Evolutionary conservation across 805 yeast genomes (phyloP).

Genomic region (Zygoascus bituminiphila): DNA sequence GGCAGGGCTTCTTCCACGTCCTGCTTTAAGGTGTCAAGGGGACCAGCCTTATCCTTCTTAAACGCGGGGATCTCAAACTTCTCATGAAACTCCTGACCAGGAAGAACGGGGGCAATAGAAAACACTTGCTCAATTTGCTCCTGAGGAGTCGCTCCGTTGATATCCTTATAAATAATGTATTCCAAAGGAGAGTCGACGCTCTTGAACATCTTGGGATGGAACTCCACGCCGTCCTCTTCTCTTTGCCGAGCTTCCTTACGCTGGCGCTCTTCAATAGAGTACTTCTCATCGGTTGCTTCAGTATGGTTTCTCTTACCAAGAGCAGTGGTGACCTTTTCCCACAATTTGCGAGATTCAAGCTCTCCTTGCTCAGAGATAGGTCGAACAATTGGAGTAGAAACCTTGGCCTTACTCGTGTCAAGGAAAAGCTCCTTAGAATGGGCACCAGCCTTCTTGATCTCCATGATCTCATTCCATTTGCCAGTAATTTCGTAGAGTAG

Average conservation of each 20-base stretch:
- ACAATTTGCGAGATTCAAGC: constrained; percentile 71
- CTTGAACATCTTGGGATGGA: constrained; percentile 71
- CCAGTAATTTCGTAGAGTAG: constrained; percentile 64
- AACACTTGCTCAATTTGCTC: constrained; percentile 48
- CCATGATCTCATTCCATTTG: constrained; percentile 87
- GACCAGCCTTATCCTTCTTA: constrained; percentile 35
- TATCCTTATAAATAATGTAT: constrained; percentile 56
- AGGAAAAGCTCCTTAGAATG: constrained; percentile 45
- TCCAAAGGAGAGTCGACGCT: constrained; percentile 43
- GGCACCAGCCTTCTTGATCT: constrained; percentile 47
- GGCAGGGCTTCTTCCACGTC: constrained; percentile 5
- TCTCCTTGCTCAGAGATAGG: constrained; percentile 73
- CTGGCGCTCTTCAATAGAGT: constrained; percentile 79
- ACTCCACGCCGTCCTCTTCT: constrained; percentile 67
- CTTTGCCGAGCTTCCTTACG: constrained; percentile 66
- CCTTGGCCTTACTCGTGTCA: constrained; percentile 49
- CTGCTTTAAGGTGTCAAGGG: background rate
- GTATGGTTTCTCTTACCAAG: constrained; percentile 72
- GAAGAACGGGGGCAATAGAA: constrained; percentile 68
- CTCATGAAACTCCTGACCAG: constrained; percentile 65
- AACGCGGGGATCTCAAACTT: constrained; percentile 63
- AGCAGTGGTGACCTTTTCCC: constrained; percentile 79
- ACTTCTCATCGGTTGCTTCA: constrained; percentile 82
- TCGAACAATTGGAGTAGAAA: constrained; percentile 60
- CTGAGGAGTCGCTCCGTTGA: constrained; percentile 43